Evolutionary conservation across 257 asterid genomes (phyloP).

Genomic region (Asclepias syriaca): DNA sequence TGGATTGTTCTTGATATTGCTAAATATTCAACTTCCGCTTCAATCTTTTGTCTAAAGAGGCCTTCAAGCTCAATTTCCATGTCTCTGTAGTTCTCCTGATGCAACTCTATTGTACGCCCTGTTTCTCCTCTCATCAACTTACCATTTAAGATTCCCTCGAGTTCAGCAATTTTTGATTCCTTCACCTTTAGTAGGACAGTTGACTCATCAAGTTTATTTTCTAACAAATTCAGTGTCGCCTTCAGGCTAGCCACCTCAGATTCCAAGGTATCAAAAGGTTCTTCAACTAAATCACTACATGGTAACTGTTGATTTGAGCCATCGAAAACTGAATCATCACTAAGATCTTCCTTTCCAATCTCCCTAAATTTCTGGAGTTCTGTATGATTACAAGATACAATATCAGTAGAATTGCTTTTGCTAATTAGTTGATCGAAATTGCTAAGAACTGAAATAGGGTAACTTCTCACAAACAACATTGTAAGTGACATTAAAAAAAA

Average conservation of each 20-base stretch:
- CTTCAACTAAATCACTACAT: conserved; percentile 18
- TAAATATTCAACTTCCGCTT: conserved; percentile 67
- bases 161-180: conserved; percentile 26
- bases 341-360: conserved; percentile 34
- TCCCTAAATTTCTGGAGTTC: conserved; percentile 64
- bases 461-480: neutral
- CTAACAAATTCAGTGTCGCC: conserved; percentile 12
- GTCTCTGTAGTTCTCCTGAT: conserved; percentile 22
- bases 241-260: conserved; percentile 28
- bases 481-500: neutral
- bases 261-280: conserved; percentile 25
- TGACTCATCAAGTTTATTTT: conserved; percentile 30
- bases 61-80: conserved; percentile 46
- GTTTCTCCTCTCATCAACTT: conserved; percentile 19
- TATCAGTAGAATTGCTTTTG: conserved; percentile 10
- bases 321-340: conserved; percentile 31
- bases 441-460: neutral
- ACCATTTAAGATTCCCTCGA: conserved; percentile 23
- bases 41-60: conserved; percentile 57
- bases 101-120: conserved; percentile 13
- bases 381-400: conserved; percentile 22
- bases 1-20: conserved; percentile 43
- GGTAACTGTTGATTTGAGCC: conserved; percentile 25
- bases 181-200: conserved; percentile 18
- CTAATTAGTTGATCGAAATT: neutral